Percentiles rank a stretch among this genome's conserved stretches.
Evolutionary conservation across 2,329 filamentous ascomycete species (phyloP).

Genomic region (Colletotrichum eleusines): DNA sequence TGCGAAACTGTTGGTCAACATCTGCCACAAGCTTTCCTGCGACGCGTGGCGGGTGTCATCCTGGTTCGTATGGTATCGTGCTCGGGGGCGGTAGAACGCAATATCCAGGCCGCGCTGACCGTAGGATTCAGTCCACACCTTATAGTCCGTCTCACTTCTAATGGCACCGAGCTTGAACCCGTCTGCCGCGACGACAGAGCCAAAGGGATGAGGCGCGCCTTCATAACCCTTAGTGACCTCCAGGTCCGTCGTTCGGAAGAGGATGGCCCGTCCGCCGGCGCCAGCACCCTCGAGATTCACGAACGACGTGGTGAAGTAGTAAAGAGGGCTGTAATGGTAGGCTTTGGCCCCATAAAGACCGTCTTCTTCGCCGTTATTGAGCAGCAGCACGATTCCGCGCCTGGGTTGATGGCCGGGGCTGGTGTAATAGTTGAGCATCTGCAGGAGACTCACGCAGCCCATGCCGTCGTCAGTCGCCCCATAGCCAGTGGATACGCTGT

Average conservation of each 20-base stretch:
- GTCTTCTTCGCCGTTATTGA: constrained; percentile 98
- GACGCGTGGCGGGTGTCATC: constrained; percentile 87
- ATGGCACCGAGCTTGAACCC: constrained; percentile 85
- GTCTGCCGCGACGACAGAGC: constrained; percentile 84
- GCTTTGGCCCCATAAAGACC: constrained; percentile 88
- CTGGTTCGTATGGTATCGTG: constrained; percentile 90
- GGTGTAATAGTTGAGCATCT: constrained; percentile 89
- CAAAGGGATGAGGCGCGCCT: constrained; percentile 80
- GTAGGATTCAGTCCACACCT: constrained; percentile 80
- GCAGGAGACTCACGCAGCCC: constrained; percentile 86
- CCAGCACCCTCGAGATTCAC: constrained; percentile 96
- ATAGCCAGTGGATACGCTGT: constrained; percentile 87
- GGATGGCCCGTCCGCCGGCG: constrained; percentile 85
- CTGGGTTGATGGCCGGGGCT: constrained; percentile 77
- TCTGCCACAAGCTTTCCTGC: constrained; percentile 84
- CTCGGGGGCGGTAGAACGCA: constrained; percentile 88
- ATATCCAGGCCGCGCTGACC: constrained; percentile 88
- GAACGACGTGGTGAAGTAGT: constrained; percentile 86
- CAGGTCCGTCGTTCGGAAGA: constrained; percentile 90
- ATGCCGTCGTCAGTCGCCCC: constrained; percentile 96
- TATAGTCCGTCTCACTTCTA: constrained; percentile 89
- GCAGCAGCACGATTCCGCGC: constrained; percentile 83
- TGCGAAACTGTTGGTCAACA: constrained; percentile 86
- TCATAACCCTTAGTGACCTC: constrained; percentile 86
- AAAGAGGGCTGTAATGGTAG: constrained; percentile 85